phyloP scores from a whole-genome alignment of 768 basidiomycete genomes.

The Pisolithus tinctorius region DNA sequence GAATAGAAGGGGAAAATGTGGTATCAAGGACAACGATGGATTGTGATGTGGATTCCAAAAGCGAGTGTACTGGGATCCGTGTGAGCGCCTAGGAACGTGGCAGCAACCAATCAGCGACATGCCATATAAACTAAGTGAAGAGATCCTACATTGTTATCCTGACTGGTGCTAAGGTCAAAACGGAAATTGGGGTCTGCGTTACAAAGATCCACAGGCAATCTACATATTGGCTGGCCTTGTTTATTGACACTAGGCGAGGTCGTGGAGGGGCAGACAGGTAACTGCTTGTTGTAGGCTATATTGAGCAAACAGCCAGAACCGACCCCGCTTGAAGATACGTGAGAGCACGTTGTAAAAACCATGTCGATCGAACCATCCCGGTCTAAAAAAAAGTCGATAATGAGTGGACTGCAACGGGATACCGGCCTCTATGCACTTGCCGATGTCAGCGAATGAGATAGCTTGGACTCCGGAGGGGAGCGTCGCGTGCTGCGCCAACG shows the following conservation, averaged over 20 bases:
- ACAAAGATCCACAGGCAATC: slow-evolving; percentile 78
- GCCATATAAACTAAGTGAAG: background rate
- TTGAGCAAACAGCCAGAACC: slow-evolving; percentile 79
- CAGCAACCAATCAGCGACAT: background rate
- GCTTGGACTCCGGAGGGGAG: slow-evolving; percentile 74
- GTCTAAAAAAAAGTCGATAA: slow-evolving; percentile 39
- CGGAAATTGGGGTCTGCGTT: slow-evolving; percentile 71
- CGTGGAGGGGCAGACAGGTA: slow-evolving; percentile 65
- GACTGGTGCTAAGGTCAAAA: slow-evolving; percentile 55
- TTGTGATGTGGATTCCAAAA: slow-evolving; percentile 44
- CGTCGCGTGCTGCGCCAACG: slow-evolving; percentile 54
- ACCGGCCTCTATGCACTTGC: slow-evolving; percentile 34
- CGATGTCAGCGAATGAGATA: slow-evolving; percentile 87
- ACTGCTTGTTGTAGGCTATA: slow-evolving; percentile 90
- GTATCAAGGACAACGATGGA: slow-evolving; percentile 69
- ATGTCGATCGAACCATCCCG: slow-evolving; percentile 96
- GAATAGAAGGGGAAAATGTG: slow-evolving; percentile 57
- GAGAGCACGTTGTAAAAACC: slow-evolving; percentile 79
- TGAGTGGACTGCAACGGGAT: background rate
- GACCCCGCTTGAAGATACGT: slow-evolving; percentile 64
- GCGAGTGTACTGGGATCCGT: slow-evolving; percentile 53
- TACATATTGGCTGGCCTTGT: slow-evolving; percentile 53
- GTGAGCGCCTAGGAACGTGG: slow-evolving; percentile 48
- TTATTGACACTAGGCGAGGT: slow-evolving; percentile 40
- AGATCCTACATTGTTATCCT: slow-evolving; percentile 43